Percentiles rank a stretch among this genome's conserved stretches.
Conservation (phyloP, 163 green algal genomes). For the Picocystis sp. region DNA sequence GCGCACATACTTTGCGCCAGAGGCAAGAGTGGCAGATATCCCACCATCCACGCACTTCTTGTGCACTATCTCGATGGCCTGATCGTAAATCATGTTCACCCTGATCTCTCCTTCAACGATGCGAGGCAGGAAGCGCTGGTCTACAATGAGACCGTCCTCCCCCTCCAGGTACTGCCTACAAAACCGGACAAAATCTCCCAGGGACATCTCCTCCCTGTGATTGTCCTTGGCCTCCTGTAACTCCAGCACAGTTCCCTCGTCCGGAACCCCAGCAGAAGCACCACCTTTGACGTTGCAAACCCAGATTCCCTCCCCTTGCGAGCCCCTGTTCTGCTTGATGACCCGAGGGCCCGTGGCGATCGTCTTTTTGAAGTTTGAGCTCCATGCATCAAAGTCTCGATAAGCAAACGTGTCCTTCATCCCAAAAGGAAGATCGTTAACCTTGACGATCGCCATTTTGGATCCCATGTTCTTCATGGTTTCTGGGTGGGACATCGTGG, state of each 20-base stretch:
- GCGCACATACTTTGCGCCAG: conserved; percentile 9
- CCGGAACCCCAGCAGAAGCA: neutral
- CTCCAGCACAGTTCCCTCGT: conserved; percentile 7
- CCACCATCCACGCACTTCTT: conserved; percentile 20
- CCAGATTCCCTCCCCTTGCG: conserved; percentile 18
- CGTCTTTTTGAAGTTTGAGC: conserved; percentile 12
- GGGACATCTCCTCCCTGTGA: conserved; percentile 15
- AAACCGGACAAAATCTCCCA: conserved; percentile 15
- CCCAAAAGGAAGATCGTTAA: conserved; percentile 11
- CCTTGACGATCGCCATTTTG: conserved; percentile 18
- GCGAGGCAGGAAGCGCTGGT: conserved; percentile 20
- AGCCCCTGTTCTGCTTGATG: conserved; percentile 21
- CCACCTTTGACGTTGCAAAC: conserved; percentile 14
- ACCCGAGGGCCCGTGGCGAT: conserved; percentile 9
- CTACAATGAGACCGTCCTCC: conserved; percentile 12
- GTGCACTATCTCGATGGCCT: conserved; percentile 16
- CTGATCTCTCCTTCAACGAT: conserved; percentile 18
- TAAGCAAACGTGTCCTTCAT: conserved; percentile 18
- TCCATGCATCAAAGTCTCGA: conserved; percentile 11
- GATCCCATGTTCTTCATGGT: conserved; percentile 14
- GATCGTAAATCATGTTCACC: conserved; percentile 19
- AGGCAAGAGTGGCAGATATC: conserved; percentile 10
- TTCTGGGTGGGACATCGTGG: conserved; percentile 9
- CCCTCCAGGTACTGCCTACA: conserved; percentile 16
- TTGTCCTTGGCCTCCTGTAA: conserved; percentile 15